These are phyloP conservation scores for Neckera pumila DNA, from an alignment of 225 moss, liverwort and hornwort genomes.

Conservation along the genomic window DNA sequence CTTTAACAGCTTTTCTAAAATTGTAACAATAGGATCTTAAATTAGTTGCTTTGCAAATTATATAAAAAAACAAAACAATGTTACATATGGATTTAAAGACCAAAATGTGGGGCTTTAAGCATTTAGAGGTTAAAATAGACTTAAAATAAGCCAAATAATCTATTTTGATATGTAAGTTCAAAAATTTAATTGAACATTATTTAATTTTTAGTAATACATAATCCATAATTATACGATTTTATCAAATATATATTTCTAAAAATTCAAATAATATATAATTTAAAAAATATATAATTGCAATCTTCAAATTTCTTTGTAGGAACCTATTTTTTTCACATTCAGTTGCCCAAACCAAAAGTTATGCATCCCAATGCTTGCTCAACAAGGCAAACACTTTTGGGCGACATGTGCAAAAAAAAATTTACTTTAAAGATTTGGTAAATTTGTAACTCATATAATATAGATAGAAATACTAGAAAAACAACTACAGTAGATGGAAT, in stretches of 20 bases:
- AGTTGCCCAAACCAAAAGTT: neutral
- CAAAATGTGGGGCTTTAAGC: too few relatives aligned
- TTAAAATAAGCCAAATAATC: neutral
- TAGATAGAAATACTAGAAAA: too few relatives aligned
- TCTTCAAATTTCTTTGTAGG: neutral
- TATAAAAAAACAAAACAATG: neutral
- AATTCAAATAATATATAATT: rapidly evolving
- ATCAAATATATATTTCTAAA: neutral
- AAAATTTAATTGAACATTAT: too few relatives aligned
- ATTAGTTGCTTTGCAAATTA: neutral
- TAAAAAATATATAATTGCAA: neutral
- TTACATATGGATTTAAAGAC: neutral
- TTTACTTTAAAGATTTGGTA: neutral
- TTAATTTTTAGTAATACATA: too few relatives aligned
- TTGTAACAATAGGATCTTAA: neutral
- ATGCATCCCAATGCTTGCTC: neutral
- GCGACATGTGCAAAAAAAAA: neutral
- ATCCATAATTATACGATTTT: too few relatives aligned
- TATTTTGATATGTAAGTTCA: too few relatives aligned
- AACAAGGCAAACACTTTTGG: neutral
- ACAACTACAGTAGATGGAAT: neutral
- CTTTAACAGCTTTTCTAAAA: neutral
- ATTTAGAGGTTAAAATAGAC: neutral
- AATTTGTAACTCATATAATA: neutral
- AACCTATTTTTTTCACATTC: too few relatives aligned